phyloP scores from a whole-genome alignment of 768 basidiomycete species.

The Rubroboletus satanas region DNA sequence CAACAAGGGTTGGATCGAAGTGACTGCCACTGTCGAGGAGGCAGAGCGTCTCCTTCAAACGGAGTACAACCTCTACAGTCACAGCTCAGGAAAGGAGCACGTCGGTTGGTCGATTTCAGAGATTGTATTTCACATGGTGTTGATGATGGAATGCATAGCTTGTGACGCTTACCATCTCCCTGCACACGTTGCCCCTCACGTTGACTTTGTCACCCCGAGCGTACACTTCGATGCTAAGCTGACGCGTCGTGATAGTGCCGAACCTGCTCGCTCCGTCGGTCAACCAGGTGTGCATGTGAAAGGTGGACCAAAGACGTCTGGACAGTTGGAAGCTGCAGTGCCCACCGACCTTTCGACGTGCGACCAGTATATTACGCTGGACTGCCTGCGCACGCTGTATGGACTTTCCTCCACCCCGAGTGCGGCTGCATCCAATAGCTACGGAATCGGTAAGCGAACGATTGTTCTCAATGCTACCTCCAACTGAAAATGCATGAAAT shows the following conservation, averaged over 20 bases:
- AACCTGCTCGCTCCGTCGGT: constrained; percentile 18
- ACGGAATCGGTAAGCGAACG: constrained; percentile 24
- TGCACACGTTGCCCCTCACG: constrained; percentile 27
- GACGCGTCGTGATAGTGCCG: constrained; percentile 10
- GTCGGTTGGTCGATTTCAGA: constrained; percentile 21
- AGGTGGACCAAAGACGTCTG: constrained; percentile 23
- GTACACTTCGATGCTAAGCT: constrained; percentile 31
- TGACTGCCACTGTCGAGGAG: constrained; percentile 29
- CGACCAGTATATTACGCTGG: constrained; percentile 29
- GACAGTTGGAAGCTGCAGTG: constrained; percentile 4
- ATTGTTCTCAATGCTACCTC: background rate
- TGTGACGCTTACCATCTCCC: constrained; percentile 35
- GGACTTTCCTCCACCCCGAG: constrained; percentile 11
- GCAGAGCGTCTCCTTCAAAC: constrained; percentile 34
- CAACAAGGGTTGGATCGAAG: constrained; percentile 28
- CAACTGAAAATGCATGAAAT: background rate
- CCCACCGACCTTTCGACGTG: constrained; percentile 19
- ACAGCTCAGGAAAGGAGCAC: constrained; percentile 27
- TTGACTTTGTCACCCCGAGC: constrained; percentile 34
- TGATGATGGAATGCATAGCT: constrained; percentile 16
- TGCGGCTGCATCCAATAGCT: constrained; percentile 22
- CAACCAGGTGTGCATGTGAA: constrained; percentile 8
- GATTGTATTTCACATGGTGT: background rate
- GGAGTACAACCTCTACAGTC: constrained; percentile 32
- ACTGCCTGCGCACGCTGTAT: constrained; percentile 30